phyloP scores from a whole-genome alignment of 371 early-diverging fungal species.

The Dipsacomyces acuminosporus region DNA sequence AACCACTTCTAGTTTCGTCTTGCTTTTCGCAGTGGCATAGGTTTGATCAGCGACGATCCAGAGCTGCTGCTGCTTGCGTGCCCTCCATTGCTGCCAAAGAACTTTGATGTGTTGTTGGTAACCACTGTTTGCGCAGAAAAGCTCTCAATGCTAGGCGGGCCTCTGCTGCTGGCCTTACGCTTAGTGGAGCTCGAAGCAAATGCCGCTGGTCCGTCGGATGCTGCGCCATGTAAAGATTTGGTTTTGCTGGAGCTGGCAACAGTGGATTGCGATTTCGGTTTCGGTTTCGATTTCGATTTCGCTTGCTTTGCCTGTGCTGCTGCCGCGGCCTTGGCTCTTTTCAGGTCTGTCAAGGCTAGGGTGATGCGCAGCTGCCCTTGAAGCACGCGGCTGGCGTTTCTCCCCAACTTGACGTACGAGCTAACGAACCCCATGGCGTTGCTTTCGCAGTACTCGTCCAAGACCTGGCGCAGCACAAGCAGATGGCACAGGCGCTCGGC shows the following conservation, averaged over 20 bases:
- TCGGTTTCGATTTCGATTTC: constrained; percentile 8
- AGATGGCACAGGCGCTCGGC: constrained; percentile 64
- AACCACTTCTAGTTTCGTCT: not conserved
- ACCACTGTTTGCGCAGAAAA: constrained; percentile 2
- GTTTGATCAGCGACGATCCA: not conserved
- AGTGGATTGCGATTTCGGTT: constrained; percentile 7
- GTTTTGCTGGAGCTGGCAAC: constrained; percentile 3
- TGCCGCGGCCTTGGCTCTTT: constrained; percentile 3
- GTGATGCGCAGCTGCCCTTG: constrained; percentile 47
- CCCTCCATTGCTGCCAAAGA: constrained; percentile 12
- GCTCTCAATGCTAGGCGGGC: no score
- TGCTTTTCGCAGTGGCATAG: not conserved
- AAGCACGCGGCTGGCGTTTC: constrained; percentile 45
- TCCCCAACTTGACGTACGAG: constrained; percentile 48
- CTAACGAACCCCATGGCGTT: constrained; percentile 50
- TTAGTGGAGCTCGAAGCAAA: constrained; percentile 1
- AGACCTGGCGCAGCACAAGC: constrained; percentile 55
- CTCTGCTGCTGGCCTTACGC: not conserved
- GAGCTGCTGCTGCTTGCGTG: not conserved
- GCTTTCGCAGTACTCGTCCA: constrained; percentile 57
- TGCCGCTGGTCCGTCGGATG: constrained; percentile 1
- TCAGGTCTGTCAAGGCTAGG: constrained; percentile 34
- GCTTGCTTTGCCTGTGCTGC: not conserved
- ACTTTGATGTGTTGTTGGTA: constrained; percentile 22
- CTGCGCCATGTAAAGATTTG: not conserved